A percentile compares a stretch with the other conserved stretches of the same genome.
These are phyloP conservation scores for Rheum nobile DNA, from an alignment of 148 eudicot genomes.

Conservation along the genomic window DNA sequence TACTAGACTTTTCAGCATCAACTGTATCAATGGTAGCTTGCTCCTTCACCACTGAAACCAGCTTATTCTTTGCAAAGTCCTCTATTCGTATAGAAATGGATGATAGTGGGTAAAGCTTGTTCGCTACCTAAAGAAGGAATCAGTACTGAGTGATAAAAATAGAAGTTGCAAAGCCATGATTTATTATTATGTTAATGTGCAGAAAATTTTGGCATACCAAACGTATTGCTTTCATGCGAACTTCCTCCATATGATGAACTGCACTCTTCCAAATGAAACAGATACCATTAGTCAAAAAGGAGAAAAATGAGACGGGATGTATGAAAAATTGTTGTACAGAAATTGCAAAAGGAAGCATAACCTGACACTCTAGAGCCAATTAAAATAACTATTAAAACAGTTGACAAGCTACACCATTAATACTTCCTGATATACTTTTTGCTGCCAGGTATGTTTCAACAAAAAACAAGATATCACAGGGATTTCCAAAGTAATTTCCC, in stretches of 20 bases:
- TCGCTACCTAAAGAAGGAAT: slow-evolving; percentile 60
- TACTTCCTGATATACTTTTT: background rate
- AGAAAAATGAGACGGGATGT: background rate
- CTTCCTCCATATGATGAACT: slow-evolving; percentile 91
- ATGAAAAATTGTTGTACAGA: slow-evolving; percentile 2
- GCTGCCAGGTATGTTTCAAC: background rate
- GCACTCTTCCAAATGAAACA: slow-evolving; percentile 56
- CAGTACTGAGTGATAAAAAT: background rate
- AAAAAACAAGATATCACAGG: background rate
- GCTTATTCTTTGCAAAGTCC: slow-evolving; percentile 78
- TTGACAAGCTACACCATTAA: background rate
- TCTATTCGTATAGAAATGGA: slow-evolving; percentile 60
- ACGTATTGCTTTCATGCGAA: slow-evolving; percentile 95
- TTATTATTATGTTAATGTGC: background rate
- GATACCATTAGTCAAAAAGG: slow-evolving; percentile 13
- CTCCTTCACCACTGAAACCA: slow-evolving; percentile 35
- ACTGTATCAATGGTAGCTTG: slow-evolving; percentile 18
- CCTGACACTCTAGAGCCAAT: background rate
- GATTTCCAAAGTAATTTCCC: background rate
- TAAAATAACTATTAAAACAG: background rate
- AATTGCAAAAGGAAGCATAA: background rate
- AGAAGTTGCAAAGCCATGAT: background rate
- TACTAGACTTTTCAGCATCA: slow-evolving; percentile 28
- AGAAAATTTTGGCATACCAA: slow-evolving; percentile 43
- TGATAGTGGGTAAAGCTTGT: slow-evolving; percentile 82